Evolutionary conservation across 352 stramenopile species (phyloP).

Genomic region (Peronospora destructor): DNA sequence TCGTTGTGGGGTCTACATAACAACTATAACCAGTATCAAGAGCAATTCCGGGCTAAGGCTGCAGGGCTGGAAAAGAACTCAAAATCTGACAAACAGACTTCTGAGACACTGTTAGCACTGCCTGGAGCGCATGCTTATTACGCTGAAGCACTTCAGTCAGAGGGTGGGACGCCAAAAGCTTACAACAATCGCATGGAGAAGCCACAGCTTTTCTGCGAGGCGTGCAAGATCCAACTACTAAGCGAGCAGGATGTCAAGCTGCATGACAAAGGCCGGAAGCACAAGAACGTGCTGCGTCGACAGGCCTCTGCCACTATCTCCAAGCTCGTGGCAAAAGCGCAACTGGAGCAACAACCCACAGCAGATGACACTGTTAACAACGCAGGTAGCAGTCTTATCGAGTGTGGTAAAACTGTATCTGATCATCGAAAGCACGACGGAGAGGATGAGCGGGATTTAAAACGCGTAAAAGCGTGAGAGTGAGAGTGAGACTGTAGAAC

Average conservation of each 20-base stretch:
- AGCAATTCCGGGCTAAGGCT: slow-evolving; percentile 40
- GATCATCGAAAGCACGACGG: slow-evolving; percentile 16
- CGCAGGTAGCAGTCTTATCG: background rate
- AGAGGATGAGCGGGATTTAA: slow-evolving; percentile 17
- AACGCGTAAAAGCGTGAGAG: slow-evolving; percentile 26
- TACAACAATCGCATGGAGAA: slow-evolving; percentile 24
- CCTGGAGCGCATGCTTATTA: slow-evolving; percentile 35
- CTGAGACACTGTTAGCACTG: slow-evolving; percentile 26
- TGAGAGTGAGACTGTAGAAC: slow-evolving; percentile 1
- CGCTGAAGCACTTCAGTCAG: slow-evolving; percentile 14
- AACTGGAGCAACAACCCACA: slow-evolving; percentile 9
- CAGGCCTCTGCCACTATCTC: slow-evolving; percentile 45
- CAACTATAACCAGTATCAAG: slow-evolving; percentile 50
- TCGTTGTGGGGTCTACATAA: slow-evolving; percentile 56
- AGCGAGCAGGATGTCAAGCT: slow-evolving; percentile 71
- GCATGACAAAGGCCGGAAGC: slow-evolving; percentile 73
- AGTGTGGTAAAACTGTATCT: slow-evolving; percentile 1
- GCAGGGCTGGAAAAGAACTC: slow-evolving; percentile 19
- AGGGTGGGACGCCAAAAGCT: slow-evolving; percentile 6
- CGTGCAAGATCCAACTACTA: slow-evolving; percentile 61
- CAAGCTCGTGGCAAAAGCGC: slow-evolving; percentile 34
- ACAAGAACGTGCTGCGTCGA: slow-evolving; percentile 70
- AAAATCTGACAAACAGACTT: slow-evolving; percentile 7
- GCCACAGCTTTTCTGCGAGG: slow-evolving; percentile 54
- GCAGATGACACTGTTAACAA: background rate